phyloP scores from a whole-genome alignment of 805 yeast species.

The Ogataea haglerorum region DNA sequence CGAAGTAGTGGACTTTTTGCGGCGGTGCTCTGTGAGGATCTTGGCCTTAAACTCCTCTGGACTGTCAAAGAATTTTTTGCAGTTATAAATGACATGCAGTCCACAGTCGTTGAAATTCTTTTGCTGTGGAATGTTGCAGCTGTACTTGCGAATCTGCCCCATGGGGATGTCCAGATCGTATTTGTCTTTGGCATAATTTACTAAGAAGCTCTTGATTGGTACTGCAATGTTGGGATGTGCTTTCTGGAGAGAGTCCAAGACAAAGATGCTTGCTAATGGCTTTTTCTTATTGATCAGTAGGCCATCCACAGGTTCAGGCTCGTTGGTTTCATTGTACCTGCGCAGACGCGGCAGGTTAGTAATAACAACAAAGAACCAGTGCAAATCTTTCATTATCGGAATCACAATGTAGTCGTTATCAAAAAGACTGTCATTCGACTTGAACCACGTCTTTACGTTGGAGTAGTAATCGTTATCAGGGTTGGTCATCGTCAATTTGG shows the following conservation, averaged over 20 bases:
- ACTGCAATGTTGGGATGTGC: conserved; percentile 48
- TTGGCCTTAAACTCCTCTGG: conserved; percentile 39
- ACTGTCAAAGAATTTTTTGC: conserved; percentile 52
- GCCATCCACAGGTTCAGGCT: conserved; percentile 7
- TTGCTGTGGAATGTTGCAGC: conserved; percentile 67
- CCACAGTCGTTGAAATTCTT: conserved; percentile 94
- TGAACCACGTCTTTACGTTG: conserved; percentile 76
- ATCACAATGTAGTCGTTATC: conserved; percentile 59
- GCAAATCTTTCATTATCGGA: conserved; percentile 78
- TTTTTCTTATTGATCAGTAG: conserved; percentile 5
- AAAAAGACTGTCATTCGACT: conserved; percentile 55
- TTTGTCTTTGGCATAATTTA: conserved; percentile 67
- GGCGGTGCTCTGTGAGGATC: conserved; percentile 19
- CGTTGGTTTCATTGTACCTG: conserved; percentile 4
- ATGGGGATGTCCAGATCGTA: conserved; percentile 45
- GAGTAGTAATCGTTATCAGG: conserved; percentile 42
- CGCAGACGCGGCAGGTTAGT: conserved; percentile 43
- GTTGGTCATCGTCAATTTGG: conserved; percentile 45
- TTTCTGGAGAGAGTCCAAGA: conserved; percentile 75
- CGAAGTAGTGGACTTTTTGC: conserved; percentile 8
- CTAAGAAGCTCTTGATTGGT: conserved; percentile 57
- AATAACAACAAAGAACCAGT: conserved; percentile 86
- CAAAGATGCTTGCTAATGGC: conserved; percentile 42
- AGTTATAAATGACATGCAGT: conserved; percentile 78
- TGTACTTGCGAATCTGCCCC: conserved; percentile 37